These are phyloP conservation scores for Trichosanthes cucumerina DNA, from an alignment of 306 rosid genomes.

Conservation along the genomic window DNA sequence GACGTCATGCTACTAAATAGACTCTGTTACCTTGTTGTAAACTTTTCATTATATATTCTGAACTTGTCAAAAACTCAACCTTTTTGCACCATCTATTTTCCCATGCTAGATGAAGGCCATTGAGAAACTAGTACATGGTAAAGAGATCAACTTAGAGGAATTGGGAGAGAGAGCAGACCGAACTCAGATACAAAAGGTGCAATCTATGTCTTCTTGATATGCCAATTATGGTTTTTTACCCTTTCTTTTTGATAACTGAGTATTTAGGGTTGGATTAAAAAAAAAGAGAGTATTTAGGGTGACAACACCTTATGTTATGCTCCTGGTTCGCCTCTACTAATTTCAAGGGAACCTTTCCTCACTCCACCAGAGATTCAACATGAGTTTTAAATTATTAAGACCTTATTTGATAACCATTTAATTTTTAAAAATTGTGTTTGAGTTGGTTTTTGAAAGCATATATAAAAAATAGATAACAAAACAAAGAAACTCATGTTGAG, in stretches of 20 bases:
- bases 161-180: constrained; percentile 61
- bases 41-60: background rate
- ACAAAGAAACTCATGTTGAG: too few relatives aligned
- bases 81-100: background rate
- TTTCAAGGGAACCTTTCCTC: background rate
- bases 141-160: constrained; percentile 60
- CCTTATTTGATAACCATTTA: too few relatives aligned
- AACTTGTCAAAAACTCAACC: background rate
- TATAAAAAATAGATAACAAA: too few relatives aligned
- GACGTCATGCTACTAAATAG: background rate
- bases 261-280: too few relatives aligned
- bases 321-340: background rate
- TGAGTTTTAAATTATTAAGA: background rate
- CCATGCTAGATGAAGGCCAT: constrained; percentile 40
- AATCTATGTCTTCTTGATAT: background rate
- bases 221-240: background rate
- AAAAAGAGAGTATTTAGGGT: background rate
- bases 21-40: background rate
- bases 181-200: constrained; percentile 68
- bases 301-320: background rate
- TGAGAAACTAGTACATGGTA: constrained; percentile 59
- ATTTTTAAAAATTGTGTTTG: too few relatives aligned
- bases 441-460: too few relatives aligned
- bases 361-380: background rate
- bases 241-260: background rate